A percentile compares a stretch with the other conserved stretches of the same genome.
Conservation (phyloP, 208 protist species). For the Zelonia costaricensis region DNA sequence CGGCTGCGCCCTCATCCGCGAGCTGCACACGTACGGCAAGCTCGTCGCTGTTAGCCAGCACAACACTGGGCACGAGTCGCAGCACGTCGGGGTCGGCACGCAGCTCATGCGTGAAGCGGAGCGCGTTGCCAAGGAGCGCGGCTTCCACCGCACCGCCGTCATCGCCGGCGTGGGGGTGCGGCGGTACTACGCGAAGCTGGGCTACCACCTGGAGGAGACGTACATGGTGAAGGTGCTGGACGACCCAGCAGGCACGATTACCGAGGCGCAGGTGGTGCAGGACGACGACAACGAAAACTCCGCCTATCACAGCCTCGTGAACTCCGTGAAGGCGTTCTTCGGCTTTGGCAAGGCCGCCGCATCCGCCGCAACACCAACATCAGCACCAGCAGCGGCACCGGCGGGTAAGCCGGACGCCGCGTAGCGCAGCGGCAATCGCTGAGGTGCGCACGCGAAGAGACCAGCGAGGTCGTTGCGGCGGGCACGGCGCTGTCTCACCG, state of each 20-base stretch:
- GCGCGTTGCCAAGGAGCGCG: conserved; percentile 91
- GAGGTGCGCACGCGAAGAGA: no score
- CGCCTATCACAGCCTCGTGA: conserved; percentile 33
- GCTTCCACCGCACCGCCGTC: conserved; percentile 93
- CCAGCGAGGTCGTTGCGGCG: no score
- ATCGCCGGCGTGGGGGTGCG: conserved; percentile 98
- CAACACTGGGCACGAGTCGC: conserved; percentile 93
- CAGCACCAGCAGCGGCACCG: conserved; percentile 7
- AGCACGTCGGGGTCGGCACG: conserved; percentile 98
- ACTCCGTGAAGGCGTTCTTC: conserved; percentile 64
- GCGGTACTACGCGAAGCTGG: conserved; percentile 98
- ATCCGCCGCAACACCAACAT: no score
- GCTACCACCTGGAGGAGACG: conserved; percentile 91
- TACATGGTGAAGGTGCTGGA: conserved; percentile 87
- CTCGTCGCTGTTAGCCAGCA: conserved; percentile 68
- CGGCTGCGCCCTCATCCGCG: conserved; percentile 95
- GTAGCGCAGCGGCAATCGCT: no score
- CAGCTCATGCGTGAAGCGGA: conserved; percentile 98
- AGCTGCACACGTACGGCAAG: conserved; percentile 98
- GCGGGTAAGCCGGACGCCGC: background rate
- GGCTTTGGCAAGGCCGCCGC: conserved; percentile 30
- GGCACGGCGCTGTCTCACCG: no score
- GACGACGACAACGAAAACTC: conserved; percentile 86
- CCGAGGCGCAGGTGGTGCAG: conserved; percentile 70
- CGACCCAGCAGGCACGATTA: conserved; percentile 46